These are phyloP conservation scores for Halophytophthora polymorphica DNA, from an alignment of 352 stramenopile genomes.

Conservation along the genomic window DNA sequence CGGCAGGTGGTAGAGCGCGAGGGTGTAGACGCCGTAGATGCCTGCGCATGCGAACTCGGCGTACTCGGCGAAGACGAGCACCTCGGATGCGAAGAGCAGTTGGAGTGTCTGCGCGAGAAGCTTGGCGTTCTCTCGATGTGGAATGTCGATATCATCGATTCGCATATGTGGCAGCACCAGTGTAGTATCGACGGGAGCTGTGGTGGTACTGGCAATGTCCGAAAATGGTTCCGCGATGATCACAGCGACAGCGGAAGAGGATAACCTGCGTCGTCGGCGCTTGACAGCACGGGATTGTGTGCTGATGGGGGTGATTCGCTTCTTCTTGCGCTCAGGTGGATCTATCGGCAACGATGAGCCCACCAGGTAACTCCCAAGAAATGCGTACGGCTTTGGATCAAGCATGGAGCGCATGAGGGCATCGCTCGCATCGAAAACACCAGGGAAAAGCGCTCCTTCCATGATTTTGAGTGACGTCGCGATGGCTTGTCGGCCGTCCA, in stretches of 20 bases:
- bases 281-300: neutral
- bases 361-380: too few species aligned
- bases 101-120: constrained; percentile 20
- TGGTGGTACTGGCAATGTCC: neutral
- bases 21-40: constrained; percentile 25
- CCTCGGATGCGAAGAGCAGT: constrained; percentile 26
- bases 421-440: neutral
- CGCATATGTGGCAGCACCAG: too few species aligned
- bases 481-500: constrained; percentile 8
- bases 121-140: constrained; percentile 17
- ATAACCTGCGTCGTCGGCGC: constrained; percentile 3
- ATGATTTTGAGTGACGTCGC: constrained; percentile 21
- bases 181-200: neutral
- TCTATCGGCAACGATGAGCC: too few species aligned
- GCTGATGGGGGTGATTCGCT: neutral
- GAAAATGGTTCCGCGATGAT: constrained; percentile 17
- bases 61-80: constrained; percentile 28
- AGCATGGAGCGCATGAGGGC: neutral
- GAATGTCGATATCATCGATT: constrained; percentile 16
- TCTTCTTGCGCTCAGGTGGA: neutral
- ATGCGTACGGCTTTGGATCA: too few species aligned
- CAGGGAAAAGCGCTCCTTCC: constrained; percentile 11
- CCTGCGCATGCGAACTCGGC: constrained; percentile 23
- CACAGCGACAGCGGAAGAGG: constrained; percentile 5
- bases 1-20: constrained; percentile 13